These are phyloP conservation scores for Penstemon davidsonii DNA, from an alignment of 257 asterid genomes.

Conservation along the genomic window DNA sequence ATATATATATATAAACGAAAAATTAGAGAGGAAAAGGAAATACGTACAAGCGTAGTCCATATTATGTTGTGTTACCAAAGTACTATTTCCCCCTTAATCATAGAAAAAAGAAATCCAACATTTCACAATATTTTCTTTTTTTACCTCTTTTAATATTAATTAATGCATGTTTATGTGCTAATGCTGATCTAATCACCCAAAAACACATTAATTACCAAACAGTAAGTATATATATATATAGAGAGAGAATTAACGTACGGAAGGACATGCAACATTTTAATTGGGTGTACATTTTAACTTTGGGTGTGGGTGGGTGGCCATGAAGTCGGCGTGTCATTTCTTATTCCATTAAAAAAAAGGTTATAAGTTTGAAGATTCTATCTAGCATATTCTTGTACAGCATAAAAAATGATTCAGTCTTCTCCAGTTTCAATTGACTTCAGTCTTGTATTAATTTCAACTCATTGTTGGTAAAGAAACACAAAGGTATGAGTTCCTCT, in stretches of 20 bases:
- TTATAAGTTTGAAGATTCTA: not conserved
- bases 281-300: too few species aligned
- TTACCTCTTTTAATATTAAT: not conserved
- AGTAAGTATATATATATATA: not conserved
- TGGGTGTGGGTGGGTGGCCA: not conserved
- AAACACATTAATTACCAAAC: not conserved
- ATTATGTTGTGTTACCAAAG: too few species aligned
- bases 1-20: too few species aligned
- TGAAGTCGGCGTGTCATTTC: constrained; percentile 21
- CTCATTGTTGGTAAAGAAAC: too few species aligned
- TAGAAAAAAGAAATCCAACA: too few species aligned
- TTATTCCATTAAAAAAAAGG: constrained; percentile 11
- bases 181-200: constrained; percentile 9
- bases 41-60: too few species aligned
- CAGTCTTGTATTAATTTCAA: too few species aligned
- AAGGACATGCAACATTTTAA: too few species aligned
- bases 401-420: not conserved
- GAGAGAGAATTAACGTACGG: too few species aligned
- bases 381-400: not conserved
- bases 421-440: not conserved
- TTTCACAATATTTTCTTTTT: not conserved
- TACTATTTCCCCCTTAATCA: too few species aligned
- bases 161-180: constrained; percentile 4
- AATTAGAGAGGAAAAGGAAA: too few species aligned
- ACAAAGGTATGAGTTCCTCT: too few species aligned